phyloP scores from a whole-genome alignment of 2,329 filamentous ascomycete genomes.

The Claviceps fusiformis region DNA sequence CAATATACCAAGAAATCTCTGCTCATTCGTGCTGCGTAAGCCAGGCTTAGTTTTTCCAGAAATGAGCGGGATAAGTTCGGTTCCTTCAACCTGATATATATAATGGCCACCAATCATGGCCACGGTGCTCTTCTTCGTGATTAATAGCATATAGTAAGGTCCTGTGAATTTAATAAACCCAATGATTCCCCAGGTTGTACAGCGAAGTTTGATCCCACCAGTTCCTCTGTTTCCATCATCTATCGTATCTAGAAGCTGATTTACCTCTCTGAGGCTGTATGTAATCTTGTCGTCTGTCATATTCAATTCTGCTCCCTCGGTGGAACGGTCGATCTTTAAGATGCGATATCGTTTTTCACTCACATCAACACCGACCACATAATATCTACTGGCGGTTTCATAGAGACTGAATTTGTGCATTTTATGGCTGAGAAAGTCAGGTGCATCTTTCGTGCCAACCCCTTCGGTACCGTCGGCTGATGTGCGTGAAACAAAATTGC shows the following conservation, averaged over 20 bases:
- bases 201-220: conserved; percentile 79
- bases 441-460: conserved; percentile 18
- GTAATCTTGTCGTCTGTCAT: conserved; percentile 91
- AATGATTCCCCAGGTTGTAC: conserved; percentile 82
- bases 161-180: conserved; percentile 95
- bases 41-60: conserved; percentile 67
- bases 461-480: conserved; percentile 5
- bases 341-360: conserved; percentile 81
- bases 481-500: conserved; percentile 12
- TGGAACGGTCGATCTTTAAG: conserved; percentile 85
- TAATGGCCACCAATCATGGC: conserved; percentile 95
- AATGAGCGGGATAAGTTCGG: conserved; percentile 78
- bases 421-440: conserved; percentile 34
- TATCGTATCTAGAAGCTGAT: conserved; percentile 81
- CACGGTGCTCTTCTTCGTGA: conserved; percentile 91
- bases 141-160: conserved; percentile 90
- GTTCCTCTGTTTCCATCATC: conserved; percentile 88
- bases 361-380: conserved; percentile 85
- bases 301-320: conserved; percentile 59
- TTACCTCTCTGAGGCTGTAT: conserved; percentile 86
- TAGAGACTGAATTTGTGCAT: conserved; percentile 99
- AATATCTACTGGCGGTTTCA: conserved; percentile 86
- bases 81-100: conserved; percentile 88
- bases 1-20: conserved; percentile 75
- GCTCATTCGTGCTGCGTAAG: conserved; percentile 69